Conservation (phyloP, 345 rosid genomes). For the Iberis pinnata region DNA sequence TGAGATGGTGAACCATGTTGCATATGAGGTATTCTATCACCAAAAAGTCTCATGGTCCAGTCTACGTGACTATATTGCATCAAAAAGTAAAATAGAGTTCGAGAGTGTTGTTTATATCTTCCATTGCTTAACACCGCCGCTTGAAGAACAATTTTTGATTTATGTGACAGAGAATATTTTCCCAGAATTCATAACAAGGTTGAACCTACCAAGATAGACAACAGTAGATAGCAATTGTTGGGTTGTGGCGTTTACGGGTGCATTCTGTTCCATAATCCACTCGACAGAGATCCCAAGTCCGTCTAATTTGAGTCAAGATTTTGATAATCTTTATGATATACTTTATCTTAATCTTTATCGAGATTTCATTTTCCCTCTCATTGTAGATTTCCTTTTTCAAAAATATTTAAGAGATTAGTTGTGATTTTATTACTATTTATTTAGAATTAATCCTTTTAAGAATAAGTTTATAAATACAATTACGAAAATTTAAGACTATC, state of each 20-base stretch:
- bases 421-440: too few species aligned
- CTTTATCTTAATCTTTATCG: too few species aligned
- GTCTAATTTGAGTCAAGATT: too few species aligned
- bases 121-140: background rate
- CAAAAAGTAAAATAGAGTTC: background rate
- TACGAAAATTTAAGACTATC: too few species aligned
- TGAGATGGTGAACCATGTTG: background rate
- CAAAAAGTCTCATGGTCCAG: background rate
- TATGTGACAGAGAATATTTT: background rate
- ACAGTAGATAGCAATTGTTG: background rate
- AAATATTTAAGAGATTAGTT: too few species aligned
- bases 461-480: too few species aligned
- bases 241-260: slow-evolving; percentile 15
- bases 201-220: background rate
- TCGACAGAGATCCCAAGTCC: background rate
- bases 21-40: too few species aligned
- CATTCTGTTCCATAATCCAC: slow-evolving; percentile 5
- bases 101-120: slow-evolving; percentile 10
- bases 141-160: background rate
- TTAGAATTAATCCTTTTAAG: too few species aligned
- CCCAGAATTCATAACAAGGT: background rate
- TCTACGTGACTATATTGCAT: background rate
- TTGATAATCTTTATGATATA: too few species aligned
- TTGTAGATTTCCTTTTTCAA: too few species aligned
- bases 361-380: too few species aligned